These are phyloP conservation scores for Aspergillus sp. DNA, from an alignment of 2,329 filamentous ascomycete species.

Conservation along the genomic window DNA sequence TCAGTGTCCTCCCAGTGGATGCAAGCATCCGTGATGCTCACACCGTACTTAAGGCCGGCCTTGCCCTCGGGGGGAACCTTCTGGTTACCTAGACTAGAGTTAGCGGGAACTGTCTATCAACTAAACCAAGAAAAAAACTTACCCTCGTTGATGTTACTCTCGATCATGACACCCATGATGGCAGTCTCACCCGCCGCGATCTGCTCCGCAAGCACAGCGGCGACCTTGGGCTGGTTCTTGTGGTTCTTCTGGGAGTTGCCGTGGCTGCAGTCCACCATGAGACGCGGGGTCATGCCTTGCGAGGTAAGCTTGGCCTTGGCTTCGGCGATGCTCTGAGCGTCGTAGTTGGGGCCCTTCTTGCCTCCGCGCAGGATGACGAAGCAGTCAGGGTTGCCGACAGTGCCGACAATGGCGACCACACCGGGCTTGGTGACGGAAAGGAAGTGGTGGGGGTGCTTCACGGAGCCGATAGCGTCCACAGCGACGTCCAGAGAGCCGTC, in stretches of 20 bases:
- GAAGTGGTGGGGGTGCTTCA: constrained; percentile 91
- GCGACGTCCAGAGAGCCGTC: constrained; percentile 87
- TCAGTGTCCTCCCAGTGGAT: constrained; percentile 93
- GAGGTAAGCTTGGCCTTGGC: constrained; percentile 76
- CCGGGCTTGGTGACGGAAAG: constrained; percentile 96
- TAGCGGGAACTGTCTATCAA: constrained; percentile 5
- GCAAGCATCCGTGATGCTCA: constrained; percentile 96
- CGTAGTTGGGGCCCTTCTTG: constrained; percentile 91
- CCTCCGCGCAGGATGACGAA: constrained; percentile 94
- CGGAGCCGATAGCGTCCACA: constrained; percentile 92
- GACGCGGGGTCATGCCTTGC: constrained; percentile 68
- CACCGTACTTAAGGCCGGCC: constrained; percentile 81
- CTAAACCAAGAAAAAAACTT: constrained; percentile 24
- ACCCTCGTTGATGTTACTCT: constrained; percentile 95
- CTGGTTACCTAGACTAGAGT: constrained; percentile 62
- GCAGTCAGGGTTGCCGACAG: constrained; percentile 91
- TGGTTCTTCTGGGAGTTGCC: constrained; percentile 96
- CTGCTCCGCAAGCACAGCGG: constrained; percentile 75
- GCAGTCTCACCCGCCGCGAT: constrained; percentile 77
- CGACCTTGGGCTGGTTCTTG: constrained; percentile 95
- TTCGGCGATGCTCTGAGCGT: constrained; percentile 76
- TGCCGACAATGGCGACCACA: constrained; percentile 90
- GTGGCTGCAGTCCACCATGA: constrained; percentile 99
- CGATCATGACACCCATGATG: constrained; percentile 98
- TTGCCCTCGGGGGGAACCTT: constrained; percentile 88